Conservation (phyloP, 768 basidiomycete species). For the Hericium rajendrae region DNA sequence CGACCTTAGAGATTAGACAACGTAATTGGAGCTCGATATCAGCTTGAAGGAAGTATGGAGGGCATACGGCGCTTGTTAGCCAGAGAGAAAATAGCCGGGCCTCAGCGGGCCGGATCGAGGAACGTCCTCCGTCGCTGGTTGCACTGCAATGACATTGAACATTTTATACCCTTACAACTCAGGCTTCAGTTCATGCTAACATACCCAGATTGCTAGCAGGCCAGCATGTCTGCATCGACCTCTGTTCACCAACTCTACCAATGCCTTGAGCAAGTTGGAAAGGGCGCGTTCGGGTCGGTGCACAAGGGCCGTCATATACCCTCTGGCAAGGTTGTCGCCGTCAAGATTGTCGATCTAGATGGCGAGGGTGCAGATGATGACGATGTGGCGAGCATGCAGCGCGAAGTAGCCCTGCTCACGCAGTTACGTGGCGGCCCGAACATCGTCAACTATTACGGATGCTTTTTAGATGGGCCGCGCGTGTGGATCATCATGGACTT, state of each 20-base stretch:
- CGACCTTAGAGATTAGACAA: too few relatives aligned
- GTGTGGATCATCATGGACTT: constrained; percentile 99
- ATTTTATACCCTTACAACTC: too few relatives aligned
- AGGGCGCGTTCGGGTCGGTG: constrained; percentile 93
- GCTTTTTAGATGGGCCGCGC: constrained; percentile 86
- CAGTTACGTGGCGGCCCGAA: constrained; percentile 87
- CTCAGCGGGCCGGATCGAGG: too few relatives aligned
- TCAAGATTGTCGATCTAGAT: constrained; percentile 99
- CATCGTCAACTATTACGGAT: constrained; percentile 94
- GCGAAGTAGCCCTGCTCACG: constrained; percentile 86
- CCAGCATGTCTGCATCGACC: constrained; percentile 11
- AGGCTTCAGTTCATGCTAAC: too few relatives aligned
- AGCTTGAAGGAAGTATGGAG: too few relatives aligned
- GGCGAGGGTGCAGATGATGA: constrained; percentile 62
- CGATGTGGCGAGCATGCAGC: constrained; percentile 93
- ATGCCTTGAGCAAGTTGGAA: constrained; percentile 87
- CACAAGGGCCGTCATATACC: constrained; percentile 82
- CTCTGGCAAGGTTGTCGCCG: constrained; percentile 82
- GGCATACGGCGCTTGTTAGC: too few relatives aligned
- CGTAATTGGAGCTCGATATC: too few relatives aligned
- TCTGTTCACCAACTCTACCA: constrained; percentile 74
- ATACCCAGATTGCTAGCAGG: neutral
- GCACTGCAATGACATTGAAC: too few relatives aligned
- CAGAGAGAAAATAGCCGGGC: too few relatives aligned
- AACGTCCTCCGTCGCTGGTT: too few relatives aligned